Evolutionary conservation across 495 filamentous ascomycete species (phyloP), one percentile per base, ranked within the genome.

Genomic region (Pyrenopolyporus hunteri): DNA sequence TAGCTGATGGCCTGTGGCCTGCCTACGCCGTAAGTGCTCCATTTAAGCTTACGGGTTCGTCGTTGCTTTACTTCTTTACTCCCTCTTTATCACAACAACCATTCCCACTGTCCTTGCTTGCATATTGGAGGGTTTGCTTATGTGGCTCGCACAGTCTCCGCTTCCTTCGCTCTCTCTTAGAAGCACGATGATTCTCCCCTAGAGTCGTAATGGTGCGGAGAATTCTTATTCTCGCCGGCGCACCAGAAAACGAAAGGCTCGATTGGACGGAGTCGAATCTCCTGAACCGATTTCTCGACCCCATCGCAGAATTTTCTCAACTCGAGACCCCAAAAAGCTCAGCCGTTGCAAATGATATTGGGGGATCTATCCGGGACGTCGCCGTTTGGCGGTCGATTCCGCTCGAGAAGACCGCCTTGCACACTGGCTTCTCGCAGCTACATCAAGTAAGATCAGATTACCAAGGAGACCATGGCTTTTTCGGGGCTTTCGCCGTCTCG

Each of bases 171-270:
- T 37, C 29, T n/a, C 1, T 25, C 10, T 11, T 22, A n/a, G 2
- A 33, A 2, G 2, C 45, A 57, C 25, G 2, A 63, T 57, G 59
- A 20, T 49, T 55, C 25, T 26, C 10, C 35, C 13, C 32, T 42
- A 37, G 32, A n/a, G 26, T 62, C 48, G 56, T 39, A 28, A 85
- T 84, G 83, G 61, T 78, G 48, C 54, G 39, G 55, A 81, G 78
- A 57, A 63, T 80, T 33, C 72, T 87, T 42, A 83, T 90, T 46
- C 76, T 89, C 32, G 71, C 83, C 55, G 88, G 89, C 5, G 85
- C 87, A 13, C 89, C 89, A 20, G 77, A 83, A 19, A 62, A 66
- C 14, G 63, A 59, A 31, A 74, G 73, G 23, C 75, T 92, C 9
- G 64, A 80, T 22, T 91, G 87, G 88, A 70, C 77, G 28, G 68